Evolutionary conservation across 106 monocot genomes (phyloP), one percentile per base, ranked within the genome.

Genomic region (Triglochin maritima): DNA sequence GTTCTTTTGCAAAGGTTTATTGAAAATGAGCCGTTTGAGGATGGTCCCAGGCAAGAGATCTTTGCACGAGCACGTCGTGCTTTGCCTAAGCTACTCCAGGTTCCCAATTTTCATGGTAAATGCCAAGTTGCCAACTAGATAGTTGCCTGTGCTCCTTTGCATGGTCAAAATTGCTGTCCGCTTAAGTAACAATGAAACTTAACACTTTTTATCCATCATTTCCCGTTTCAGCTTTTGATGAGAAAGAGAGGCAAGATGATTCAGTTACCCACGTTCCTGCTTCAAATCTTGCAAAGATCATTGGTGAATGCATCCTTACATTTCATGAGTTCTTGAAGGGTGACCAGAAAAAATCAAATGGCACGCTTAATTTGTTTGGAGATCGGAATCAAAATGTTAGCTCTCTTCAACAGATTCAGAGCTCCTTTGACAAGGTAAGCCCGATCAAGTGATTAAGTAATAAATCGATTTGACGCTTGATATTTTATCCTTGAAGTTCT

Each of bases 21-120:
- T 49, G 94, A 94, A 76, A 90, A 87, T 74, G 95, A 95, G 64
- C 95, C 85, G 9, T 95, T 95, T 83, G 90, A 95, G 62, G 72
- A 79, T 44, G 90, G 95, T 64, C 74, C 77, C 0, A 78, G 90
- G 57, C 76, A 79, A 44, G 90, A 87, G 47, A 80, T 70, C 62
- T 95, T 81, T 83, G 74, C 73, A 12, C 79, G 83, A 44, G 66
- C 83, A 6, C 65, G 90, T 1, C 79, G 48, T 62, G 73, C 70
- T 4, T 59, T 90, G 44, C 76, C 85, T 52, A 90, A 76, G 57
- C 79, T 94, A 62, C 89, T 94, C 56, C 89, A 94, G 57, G 85
- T 90, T 62, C 94, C 94, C 6, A 85, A 17, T 79, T 76, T 89
- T 67, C 84, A 87, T 85, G 94, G 94, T 87, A 77, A 73, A 15